A percentile compares a stretch with the other conserved stretches of the same genome.
These are phyloP conservation scores for Daedalea quercina DNA, from an alignment of 768 basidiomycete species.

Conservation along the genomic window DNA sequence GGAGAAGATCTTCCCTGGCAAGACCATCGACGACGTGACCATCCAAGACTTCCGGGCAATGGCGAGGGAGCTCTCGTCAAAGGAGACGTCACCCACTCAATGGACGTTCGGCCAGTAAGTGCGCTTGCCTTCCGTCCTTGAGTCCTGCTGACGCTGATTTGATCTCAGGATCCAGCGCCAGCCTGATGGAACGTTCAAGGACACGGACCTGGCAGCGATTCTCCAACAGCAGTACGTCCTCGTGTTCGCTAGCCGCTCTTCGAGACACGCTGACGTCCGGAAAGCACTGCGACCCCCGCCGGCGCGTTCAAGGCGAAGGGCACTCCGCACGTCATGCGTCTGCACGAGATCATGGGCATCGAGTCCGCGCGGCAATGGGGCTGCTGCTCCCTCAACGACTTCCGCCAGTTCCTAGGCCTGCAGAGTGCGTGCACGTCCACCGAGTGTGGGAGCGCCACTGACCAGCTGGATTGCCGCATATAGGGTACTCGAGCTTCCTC, in stretches of 20 bases:
- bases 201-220: constrained; percentile 61
- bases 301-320: constrained; percentile 70
- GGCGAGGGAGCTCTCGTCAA: constrained; percentile 30
- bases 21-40: constrained; percentile 37
- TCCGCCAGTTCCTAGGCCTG: constrained; percentile 72
- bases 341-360: constrained; percentile 84
- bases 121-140: background rate
- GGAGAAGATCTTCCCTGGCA: constrained; percentile 44
- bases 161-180: constrained; percentile 50
- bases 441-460: background rate
- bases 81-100: constrained; percentile 40
- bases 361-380: constrained; percentile 74
- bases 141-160: background rate
- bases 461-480: background rate
- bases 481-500: constrained; percentile 65
- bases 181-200: constrained; percentile 53
- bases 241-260: background rate
- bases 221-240: constrained; percentile 36
- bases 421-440: constrained; percentile 43
- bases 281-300: constrained; percentile 65
- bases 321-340: constrained; percentile 61
- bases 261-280: background rate
- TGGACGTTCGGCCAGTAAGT: constrained; percentile 67
- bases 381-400: constrained; percentile 79
- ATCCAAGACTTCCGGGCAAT: constrained; percentile 44